phyloP scores from a whole-genome alignment of 2,329 filamentous ascomycete genomes.

The Chrysoporthe cubensis region DNA sequence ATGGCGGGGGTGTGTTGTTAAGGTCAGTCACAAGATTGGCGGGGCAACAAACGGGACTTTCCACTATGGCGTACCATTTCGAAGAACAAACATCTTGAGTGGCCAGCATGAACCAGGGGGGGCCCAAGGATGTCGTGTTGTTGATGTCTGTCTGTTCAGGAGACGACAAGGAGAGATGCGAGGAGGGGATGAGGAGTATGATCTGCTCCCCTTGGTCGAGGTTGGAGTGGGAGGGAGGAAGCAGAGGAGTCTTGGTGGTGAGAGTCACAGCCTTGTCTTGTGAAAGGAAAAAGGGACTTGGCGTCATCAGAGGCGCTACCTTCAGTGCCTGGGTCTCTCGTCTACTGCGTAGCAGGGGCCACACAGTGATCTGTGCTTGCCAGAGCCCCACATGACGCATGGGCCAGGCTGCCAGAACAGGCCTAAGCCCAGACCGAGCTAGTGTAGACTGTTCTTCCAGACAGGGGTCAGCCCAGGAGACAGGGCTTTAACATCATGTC shows the following conservation, averaged over 20 bases:
- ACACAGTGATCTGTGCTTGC: conserved; percentile 20
- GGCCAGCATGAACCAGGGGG: conserved; percentile 19
- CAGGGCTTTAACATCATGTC: too few species aligned
- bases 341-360: not conserved
- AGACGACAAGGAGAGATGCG: not conserved
- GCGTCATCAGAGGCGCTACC: conserved; percentile 5
- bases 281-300: conserved; percentile 5
- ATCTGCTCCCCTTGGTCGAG: not conserved
- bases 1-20: not conserved
- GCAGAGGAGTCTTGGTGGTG: not conserved
- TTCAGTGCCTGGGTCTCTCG: too few species aligned
- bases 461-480: too few species aligned
- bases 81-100: conserved; percentile 46
- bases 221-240: not conserved
- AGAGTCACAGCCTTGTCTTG: not conserved
- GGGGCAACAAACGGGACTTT: conserved; percentile 22
- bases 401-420: conserved; percentile 1
- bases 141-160: not conserved
- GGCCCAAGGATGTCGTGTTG: not conserved
- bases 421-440: not conserved
- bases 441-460: too few species aligned
- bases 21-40: conserved; percentile 16
- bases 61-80: conserved; percentile 42
- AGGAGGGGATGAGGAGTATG: not conserved
- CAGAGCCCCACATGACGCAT: conserved; percentile 27